Base-by-base conservation (phyloP, 2,329 filamentous ascomycete genomes). In the Diaporthe caulivora region DNA sequence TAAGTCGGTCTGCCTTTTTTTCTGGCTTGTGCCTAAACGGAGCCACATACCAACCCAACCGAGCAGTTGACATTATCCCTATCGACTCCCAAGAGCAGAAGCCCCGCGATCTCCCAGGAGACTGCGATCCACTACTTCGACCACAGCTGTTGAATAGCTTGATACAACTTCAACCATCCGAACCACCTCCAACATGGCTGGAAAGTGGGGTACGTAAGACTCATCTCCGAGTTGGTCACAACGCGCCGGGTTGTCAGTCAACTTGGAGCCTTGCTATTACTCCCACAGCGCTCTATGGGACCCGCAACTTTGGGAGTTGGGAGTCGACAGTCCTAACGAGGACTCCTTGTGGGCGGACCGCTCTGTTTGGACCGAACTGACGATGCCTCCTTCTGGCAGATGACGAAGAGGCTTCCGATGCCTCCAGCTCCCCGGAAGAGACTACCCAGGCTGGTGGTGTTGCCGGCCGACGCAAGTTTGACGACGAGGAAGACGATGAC, bases 401-500 rank as follows among this genome's bases (percentile, higher is more conserved):
- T 53, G 82, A 83, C 24, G 84, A 85, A 75, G 81, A 83, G 15
- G 82, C 82, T 42, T 74, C 71, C n/a, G 81, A 81, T 26, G 80
- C 81, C 49, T 82, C 81, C 68, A 80, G 80, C 72, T 80, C 79
- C n/a, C 77, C 80, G 72, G 79, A 81, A 31, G 76, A 81, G 37
- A 84, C 86, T 18, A 82, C 86, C 42, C 81, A 83, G 2, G 78
- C 47, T 17, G 72, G 29, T 60, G 82, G 29, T 62, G 82, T 80
- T 51, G 81, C 81, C 72, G 79, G 80, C 69, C 86, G 87, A 76
- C 85, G 87, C 77, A 95, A 97, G 86, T 98, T 98, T 81, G 95
- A 97, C 78, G 96, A 98, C 78, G 96, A 98, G 82, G 95, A 98
- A 84, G 93, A 95, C 44, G 92, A 93, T 77, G 88, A 87, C 78